Base-by-base conservation (phyloP, 1,284 basidiomycete species). In the Boletus smithii region DNA sequence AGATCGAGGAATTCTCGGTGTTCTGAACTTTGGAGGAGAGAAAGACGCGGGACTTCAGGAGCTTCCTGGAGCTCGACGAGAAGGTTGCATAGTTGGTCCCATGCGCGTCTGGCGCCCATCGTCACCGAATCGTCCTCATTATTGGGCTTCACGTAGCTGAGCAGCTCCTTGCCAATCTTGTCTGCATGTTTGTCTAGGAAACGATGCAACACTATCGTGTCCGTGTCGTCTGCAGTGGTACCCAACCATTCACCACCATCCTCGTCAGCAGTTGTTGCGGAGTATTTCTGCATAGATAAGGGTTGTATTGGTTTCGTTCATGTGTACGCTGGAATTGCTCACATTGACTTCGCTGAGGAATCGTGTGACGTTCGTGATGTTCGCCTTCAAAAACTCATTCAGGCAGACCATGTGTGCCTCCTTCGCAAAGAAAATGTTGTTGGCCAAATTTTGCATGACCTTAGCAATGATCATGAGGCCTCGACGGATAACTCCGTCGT, bases 361-460 rank as follows among this genome's bases (percentile, higher is more conserved):
- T 39, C 84, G 79, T 2, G 89, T 91, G 33, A 95, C 84, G 43
- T 81, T 84, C 23, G 82, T 74, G 49, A 93, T 91, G 54, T 93
- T 90, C 17, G 75, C 77, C 46, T 79, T 74, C 40, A 95, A 69
- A 69, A 93, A 93, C 11, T 78, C 73, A 63, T 95, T 95, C 46
- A 95, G 67, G 18, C 79, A 75, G 38, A 82, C 81, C 88, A 94
- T 91, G 58, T 91, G 85, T 3, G 82, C 79, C 61, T 95, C 92
- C 63, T 91, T 90, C 24, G 88, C 90, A 57, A 95, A 95, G 56
- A 90, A 81, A 32, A 95, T 88, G 56, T 95, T 95, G 70, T 95
- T 97, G 11, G 91, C 91, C 27, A 95, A 70, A 61, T 92, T 94
- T 67, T 95, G 91, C 40, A 95, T 85, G 47, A 95, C 85, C 68